Conservation (phyloP, 2,329 filamentous ascomycete genomes). For the Geosmithia putterillii region DNA sequence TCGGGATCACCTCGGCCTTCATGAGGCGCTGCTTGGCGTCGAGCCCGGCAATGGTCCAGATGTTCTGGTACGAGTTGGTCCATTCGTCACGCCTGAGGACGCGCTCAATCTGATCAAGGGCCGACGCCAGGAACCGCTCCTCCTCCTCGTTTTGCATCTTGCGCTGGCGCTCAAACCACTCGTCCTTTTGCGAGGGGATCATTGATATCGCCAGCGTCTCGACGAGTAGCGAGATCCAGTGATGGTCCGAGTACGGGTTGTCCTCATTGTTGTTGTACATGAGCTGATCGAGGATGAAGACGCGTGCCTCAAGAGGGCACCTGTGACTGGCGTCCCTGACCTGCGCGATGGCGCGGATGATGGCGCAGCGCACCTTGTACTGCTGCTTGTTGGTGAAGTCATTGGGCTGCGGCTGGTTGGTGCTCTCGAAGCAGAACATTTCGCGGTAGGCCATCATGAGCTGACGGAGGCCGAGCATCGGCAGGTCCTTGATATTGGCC, state of each 20-base stretch:
- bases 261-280: slow-evolving; percentile 90
- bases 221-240: slow-evolving; percentile 76
- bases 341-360: slow-evolving; percentile 67
- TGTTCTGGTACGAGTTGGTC: slow-evolving; percentile 55
- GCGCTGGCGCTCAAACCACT: slow-evolving; percentile 30
- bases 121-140: slow-evolving; percentile 35
- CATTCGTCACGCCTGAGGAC: slow-evolving; percentile 58
- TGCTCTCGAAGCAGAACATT: slow-evolving; percentile 73
- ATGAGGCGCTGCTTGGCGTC: slow-evolving; percentile 50
- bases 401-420: slow-evolving; percentile 72
- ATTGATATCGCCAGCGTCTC: slow-evolving; percentile 46
- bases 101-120: slow-evolving; percentile 52
- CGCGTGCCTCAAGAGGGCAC: slow-evolving; percentile 67
- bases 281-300: slow-evolving; percentile 79
- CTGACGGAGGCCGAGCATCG: slow-evolving; percentile 73
- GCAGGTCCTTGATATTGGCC: slow-evolving; percentile 49
- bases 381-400: slow-evolving; percentile 80
- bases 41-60: slow-evolving; percentile 50
- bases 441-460: slow-evolving; percentile 77
- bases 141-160: slow-evolving; percentile 32
- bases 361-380: slow-evolving; percentile 75
- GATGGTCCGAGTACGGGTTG: slow-evolving; percentile 79
- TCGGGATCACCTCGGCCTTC: slow-evolving; percentile 49
- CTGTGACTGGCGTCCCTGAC: slow-evolving; percentile 65
- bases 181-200: slow-evolving; percentile 33